Conservation (phyloP, 495 filamentous ascomycete species). For the Penicillium chermesinum region DNA sequence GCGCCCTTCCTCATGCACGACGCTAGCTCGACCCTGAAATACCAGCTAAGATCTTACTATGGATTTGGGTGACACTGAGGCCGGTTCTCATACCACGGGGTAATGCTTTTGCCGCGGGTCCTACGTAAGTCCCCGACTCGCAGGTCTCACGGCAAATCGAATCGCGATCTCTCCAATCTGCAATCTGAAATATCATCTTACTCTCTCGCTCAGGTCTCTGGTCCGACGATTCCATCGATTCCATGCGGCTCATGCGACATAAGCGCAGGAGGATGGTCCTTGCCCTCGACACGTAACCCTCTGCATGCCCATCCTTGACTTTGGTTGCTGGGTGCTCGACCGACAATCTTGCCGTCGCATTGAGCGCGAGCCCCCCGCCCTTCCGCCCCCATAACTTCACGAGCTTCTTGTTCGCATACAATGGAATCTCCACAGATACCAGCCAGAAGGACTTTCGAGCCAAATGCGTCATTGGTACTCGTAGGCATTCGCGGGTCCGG, state of each 20-base stretch:
- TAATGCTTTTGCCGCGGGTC: not conserved
- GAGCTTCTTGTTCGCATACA: conserved; percentile 5
- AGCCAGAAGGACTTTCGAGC: conserved; percentile 48
- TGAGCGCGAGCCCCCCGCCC: not conserved
- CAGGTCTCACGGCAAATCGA: not conserved
- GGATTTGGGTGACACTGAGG: too few species aligned
- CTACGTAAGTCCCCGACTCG: too few species aligned
- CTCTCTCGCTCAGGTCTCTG: too few species aligned
- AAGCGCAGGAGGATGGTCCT: not conserved
- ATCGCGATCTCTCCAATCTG: too few species aligned
- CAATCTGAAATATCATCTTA: too few species aligned
- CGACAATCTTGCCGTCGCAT: not conserved
- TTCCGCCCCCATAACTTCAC: not conserved
- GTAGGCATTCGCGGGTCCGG: conserved; percentile 73
- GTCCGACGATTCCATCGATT: too few species aligned
- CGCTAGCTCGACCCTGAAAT: too few species aligned
- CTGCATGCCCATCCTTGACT: not conserved
- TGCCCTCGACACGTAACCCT: not conserved
- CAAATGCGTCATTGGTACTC: conserved; percentile 68
- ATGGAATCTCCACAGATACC: conserved; percentile 42
- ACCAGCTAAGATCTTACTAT: too few species aligned
- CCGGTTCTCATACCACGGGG: too few species aligned
- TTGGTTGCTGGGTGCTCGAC: not conserved
- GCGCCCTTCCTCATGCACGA: too few species aligned
- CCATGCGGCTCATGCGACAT: too few species aligned